Evolutionary conservation across 1,139 yeast genomes (phyloP), one percentile per base, ranked within the genome.

Genomic region (Blastobotrys ciferrii): DNA sequence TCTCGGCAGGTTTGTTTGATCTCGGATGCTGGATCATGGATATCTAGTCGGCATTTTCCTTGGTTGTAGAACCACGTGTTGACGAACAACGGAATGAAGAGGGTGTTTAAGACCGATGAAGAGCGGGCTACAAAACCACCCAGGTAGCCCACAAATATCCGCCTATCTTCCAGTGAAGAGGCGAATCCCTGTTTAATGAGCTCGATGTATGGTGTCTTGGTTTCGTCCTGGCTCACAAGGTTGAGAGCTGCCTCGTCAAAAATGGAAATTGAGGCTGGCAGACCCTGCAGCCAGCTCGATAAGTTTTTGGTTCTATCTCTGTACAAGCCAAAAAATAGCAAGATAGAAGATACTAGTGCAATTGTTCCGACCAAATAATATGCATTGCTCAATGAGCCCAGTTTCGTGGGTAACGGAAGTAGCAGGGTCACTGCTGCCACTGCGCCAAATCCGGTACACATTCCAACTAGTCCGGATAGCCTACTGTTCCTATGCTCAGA

Each of bases 401-500:
- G 51, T 32, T 74, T 62, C 48, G 88, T 80, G 33, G 87, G 73
- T 81, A 87, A 82, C 60, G 91, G 86, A 66, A 66, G 88, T 84
- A 67, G 80, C 77, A 65, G 76, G 73, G 61, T 87, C 82, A 63
- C 91, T 80, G 64, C 80, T 52, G 63, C 49, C 49, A 52, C 74
- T 0, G 91, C 92, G 35, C 92, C 92, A 11, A 81, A 58, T 0
- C 91, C 91, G 11, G 86, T 73, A 43, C 77, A 69, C 2, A 82
- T 63, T 0, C 91, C 91, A 43, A 84, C 75, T 37, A 81, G 58
- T 0, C 87, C 84, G 0, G 85, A 75, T 49, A 75, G 68, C 55
- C 74, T 77, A 1, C 87, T 87, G 56, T 76, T 79, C 40, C 18
- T 36, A 4, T 23, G 40, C 3, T 13, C 28, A 36, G 11, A 19